These are phyloP conservation scores for Lasiodiplodia theobromae DNA, from an alignment of 2,329 filamentous ascomycete species.

Conservation along the genomic window DNA sequence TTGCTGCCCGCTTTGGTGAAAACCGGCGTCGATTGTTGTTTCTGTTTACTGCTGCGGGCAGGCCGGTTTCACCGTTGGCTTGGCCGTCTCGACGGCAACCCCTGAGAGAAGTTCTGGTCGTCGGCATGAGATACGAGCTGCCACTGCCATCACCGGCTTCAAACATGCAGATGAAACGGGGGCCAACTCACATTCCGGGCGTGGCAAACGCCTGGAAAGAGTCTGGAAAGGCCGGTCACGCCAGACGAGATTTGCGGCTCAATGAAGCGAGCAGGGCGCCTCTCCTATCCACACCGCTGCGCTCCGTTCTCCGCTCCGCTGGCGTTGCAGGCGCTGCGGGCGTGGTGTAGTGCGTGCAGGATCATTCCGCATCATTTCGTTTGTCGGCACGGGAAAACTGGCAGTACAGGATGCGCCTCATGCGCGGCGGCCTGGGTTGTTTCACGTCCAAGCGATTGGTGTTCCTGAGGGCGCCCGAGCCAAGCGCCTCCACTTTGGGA, in stretches of 20 bases:
- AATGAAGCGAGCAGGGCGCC: constrained; percentile 5
- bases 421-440: constrained; percentile 11
- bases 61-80: constrained; percentile 1
- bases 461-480: constrained; percentile 20
- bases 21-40: background rate
- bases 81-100: constrained; percentile 1
- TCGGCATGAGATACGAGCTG: background rate
- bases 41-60: background rate
- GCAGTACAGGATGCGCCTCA: constrained; percentile 19
- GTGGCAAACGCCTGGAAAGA: constrained; percentile 1
- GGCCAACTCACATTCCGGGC: background rate
- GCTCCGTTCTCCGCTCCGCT: background rate
- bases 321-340: background rate
- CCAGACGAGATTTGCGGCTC: constrained; percentile 21
- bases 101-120: background rate
- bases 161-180: background rate
- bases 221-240: constrained; percentile 18
- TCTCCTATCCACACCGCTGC: constrained; percentile 4
- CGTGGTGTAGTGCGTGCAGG: constrained; percentile 12
- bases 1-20: background rate
- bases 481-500: constrained; percentile 2
- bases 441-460: constrained; percentile 28
- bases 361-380: constrained; percentile 26
- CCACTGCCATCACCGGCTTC: background rate
- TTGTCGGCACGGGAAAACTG: constrained; percentile 21